Evolutionary conservation across 1,284 basidiomycete species (phyloP).

Genomic region (Mycosarcoma maydis): DNA sequence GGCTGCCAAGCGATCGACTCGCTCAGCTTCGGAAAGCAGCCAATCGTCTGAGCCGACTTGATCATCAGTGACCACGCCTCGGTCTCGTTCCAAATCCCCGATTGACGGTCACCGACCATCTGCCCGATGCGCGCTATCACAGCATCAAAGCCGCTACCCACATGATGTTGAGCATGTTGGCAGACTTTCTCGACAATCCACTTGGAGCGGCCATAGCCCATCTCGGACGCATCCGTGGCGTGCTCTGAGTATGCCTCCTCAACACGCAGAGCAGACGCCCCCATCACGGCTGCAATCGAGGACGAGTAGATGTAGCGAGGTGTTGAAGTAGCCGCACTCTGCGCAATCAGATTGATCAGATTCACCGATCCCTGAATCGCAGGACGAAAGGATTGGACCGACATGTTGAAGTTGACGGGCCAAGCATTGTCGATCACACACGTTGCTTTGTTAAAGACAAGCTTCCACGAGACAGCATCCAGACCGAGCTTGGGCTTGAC

Average conservation of each 20-base stretch:
- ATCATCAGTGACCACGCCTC: conserved; percentile 70
- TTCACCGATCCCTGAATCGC: conserved; percentile 70
- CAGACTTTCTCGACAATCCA: conserved; percentile 74
- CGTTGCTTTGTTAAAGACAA: conserved; percentile 2
- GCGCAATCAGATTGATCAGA: conserved; percentile 72
- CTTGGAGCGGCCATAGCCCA: conserved; percentile 73
- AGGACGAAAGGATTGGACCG: conserved; percentile 20
- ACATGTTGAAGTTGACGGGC: conserved; percentile 50
- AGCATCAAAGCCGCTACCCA: conserved; percentile 20
- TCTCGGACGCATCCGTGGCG: conserved; percentile 68
- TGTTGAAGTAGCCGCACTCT: conserved; percentile 67
- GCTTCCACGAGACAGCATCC: background rate
- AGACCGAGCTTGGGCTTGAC: conserved; percentile 18
- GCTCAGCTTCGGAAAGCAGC: conserved; percentile 70
- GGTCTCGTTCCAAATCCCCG: conserved; percentile 74
- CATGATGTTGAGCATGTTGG: conserved; percentile 67
- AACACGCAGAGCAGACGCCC: conserved; percentile 61
- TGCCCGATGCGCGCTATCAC: conserved; percentile 68
- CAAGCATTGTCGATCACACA: conserved; percentile 44
- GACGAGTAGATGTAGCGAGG: conserved; percentile 73
- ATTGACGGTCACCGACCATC: conserved; percentile 72
- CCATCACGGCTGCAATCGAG: conserved; percentile 69
- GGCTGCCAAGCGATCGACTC: conserved; percentile 73
- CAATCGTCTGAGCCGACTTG: conserved; percentile 69
- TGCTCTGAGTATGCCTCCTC: conserved; percentile 68